phyloP scores from a whole-genome alignment of 805 yeast species.

The Komagataella phaffii region DNA sequence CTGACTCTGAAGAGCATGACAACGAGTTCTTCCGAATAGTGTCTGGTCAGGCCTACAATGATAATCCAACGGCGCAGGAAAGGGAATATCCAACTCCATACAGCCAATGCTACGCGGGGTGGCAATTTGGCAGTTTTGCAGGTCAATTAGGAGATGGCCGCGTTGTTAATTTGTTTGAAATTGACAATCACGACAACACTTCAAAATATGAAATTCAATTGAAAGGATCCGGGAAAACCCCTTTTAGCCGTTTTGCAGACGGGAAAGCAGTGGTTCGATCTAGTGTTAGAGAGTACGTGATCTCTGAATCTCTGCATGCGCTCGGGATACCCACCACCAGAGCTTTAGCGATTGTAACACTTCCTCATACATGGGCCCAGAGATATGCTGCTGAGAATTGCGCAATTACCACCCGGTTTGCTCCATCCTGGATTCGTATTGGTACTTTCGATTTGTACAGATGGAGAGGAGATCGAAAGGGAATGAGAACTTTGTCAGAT shows the following conservation, averaged over 20 bases:
- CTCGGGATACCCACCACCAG: slow-evolving; percentile 82
- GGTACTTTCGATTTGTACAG: slow-evolving; percentile 83
- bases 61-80: slow-evolving; percentile 10
- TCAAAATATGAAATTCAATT: slow-evolving; percentile 55
- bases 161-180: slow-evolving; percentile 69
- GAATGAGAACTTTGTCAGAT: slow-evolving; percentile 51
- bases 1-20: slow-evolving; percentile 21
- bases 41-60: slow-evolving; percentile 37
- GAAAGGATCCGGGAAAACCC: slow-evolving; percentile 89
- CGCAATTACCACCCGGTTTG: slow-evolving; percentile 74
- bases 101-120: slow-evolving; percentile 89
- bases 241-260: slow-evolving; percentile 90
- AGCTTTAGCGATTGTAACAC: slow-evolving; percentile 56
- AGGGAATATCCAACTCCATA: slow-evolving; percentile 45
- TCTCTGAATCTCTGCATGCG: slow-evolving; percentile 68
- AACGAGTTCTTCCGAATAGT: slow-evolving; percentile 38
- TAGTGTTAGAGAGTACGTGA: slow-evolving; percentile 75
- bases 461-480: slow-evolving; percentile 54
- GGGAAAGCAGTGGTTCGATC: slow-evolving; percentile 90
- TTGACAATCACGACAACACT: slow-evolving; percentile 29
- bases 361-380: slow-evolving; percentile 70
- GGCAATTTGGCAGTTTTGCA: slow-evolving; percentile 92
- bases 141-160: slow-evolving; percentile 97
- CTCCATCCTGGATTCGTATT: slow-evolving; percentile 75
- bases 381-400: slow-evolving; percentile 64